Conservation (phyloP, 164 flowering plant species). For the Aristolochia contorta region DNA sequence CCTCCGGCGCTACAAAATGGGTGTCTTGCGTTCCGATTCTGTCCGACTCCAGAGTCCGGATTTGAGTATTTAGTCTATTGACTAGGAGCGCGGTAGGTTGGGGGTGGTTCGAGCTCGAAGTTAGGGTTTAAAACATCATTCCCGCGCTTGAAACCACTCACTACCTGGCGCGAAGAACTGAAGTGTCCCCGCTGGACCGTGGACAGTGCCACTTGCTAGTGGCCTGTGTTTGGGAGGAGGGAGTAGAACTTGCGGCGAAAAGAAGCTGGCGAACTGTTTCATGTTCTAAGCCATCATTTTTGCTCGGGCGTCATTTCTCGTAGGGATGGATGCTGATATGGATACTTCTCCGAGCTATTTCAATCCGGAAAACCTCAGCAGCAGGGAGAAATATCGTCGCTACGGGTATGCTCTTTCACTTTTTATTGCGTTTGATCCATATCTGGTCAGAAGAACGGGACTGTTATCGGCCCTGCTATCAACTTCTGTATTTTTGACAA, state of each 20-base stretch:
- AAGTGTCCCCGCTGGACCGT: no score
- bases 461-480: neutral
- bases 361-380: conserved; percentile 63
- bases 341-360: conserved; percentile 51
- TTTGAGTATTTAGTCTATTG: no score
- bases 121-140: conserved; percentile 1
- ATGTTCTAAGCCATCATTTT: conserved; percentile 8
- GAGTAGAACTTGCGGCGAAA: neutral
- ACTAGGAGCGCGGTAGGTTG: no score
- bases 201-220: no score
- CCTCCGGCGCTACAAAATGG: no score
- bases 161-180: neutral
- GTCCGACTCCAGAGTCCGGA: no score
- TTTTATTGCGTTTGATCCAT: neutral
- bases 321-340: conserved; percentile 50
- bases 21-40: no score
- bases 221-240: no score
- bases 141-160: conserved; percentile 1
- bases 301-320: neutral
- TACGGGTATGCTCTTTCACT: conserved; percentile 45
- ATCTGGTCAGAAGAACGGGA: no score
- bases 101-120: no score
- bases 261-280: neutral
- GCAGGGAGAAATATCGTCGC: conserved; percentile 67
- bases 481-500: neutral